A percentile compares a stretch with the other conserved stretches of the same genome.
phyloP scores from a whole-genome alignment of 2,329 filamentous ascomycete genomes.

The Fusarium algeriense region DNA sequence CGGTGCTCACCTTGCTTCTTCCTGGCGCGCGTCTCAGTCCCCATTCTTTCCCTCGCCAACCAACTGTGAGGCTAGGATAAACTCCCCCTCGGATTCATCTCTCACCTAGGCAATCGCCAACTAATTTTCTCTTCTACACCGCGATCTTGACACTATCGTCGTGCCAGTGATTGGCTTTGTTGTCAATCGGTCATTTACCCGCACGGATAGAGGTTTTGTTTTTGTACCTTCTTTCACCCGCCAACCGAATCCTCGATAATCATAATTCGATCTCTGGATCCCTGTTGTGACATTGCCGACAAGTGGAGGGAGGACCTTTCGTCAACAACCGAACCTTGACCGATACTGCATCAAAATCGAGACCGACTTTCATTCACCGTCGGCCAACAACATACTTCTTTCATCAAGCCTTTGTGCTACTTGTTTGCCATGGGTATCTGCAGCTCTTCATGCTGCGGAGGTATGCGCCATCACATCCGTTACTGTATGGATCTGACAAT shows the following conservation, averaged over 20 bases:
- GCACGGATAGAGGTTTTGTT: constrained; percentile 26
- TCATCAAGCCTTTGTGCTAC: constrained; percentile 31
- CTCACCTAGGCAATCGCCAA: constrained; percentile 29
- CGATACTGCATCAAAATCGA: constrained; percentile 30
- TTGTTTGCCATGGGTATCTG: constrained; percentile 68
- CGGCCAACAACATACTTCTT: constrained; percentile 23
- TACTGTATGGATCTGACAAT: constrained; percentile 31
- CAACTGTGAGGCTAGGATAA: constrained; percentile 37
- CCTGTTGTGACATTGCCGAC: constrained; percentile 46
- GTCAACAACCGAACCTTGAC: constrained; percentile 36
- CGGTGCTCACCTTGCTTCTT: constrained; percentile 40
- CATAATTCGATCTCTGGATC: constrained; percentile 37
- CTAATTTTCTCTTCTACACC: constrained; percentile 36
- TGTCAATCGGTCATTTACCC: constrained; percentile 18
- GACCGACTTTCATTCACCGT: constrained; percentile 16
- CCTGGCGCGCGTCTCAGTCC: constrained; percentile 40
- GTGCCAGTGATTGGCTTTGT: constrained; percentile 34
- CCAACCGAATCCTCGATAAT: constrained; percentile 38
- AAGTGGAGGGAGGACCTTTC: constrained; percentile 25
- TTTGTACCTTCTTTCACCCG: constrained; percentile 26
- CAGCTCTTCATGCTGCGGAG: constrained; percentile 71
- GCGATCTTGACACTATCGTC: constrained; percentile 29
- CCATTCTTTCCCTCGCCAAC: constrained; percentile 45
- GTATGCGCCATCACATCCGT: constrained; percentile 43
- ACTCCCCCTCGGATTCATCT: constrained; percentile 40